Percentiles rank a stretch among this genome's conserved stretches.
phyloP scores from a whole-genome alignment of 2,329 filamentous ascomycete genomes.

The Claviceps cyperi region DNA sequence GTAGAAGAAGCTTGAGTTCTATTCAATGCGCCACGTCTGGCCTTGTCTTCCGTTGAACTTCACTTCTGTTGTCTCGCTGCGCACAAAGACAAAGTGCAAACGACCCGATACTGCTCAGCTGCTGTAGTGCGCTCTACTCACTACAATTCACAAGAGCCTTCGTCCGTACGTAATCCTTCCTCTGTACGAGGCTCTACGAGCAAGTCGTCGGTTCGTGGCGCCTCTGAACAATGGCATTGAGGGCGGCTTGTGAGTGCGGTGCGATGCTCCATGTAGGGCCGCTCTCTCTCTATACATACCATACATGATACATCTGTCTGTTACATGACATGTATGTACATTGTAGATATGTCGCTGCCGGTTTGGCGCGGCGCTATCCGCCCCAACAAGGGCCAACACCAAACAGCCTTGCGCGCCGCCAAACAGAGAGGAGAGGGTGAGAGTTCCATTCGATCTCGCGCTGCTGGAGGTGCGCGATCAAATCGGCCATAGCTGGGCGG shows the following conservation, averaged over 20 bases:
- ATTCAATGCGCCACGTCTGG: too few relatives aligned
- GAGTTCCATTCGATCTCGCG: constrained; percentile 38
- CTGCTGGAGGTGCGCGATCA: not conserved
- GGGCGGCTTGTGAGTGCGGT: constrained; percentile 52
- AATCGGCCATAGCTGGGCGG: not conserved
- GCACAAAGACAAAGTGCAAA: too few relatives aligned
- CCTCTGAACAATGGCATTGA: constrained; percentile 51
- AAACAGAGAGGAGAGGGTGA: constrained; percentile 49
- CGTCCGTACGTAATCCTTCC: constrained; percentile 40
- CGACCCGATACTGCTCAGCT: too few relatives aligned
- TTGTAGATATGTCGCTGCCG: constrained; percentile 74
- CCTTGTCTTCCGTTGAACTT: too few relatives aligned
- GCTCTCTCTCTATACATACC: too few relatives aligned
- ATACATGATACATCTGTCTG: too few relatives aligned
- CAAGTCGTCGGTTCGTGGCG: constrained; percentile 55
- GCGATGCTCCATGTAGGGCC: too few relatives aligned
- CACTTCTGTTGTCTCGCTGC: too few relatives aligned
- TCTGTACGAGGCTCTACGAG: constrained; percentile 40
- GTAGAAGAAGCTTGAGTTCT: too few relatives aligned
- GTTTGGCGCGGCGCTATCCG: constrained; percentile 74
- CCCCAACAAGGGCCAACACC: constrained; percentile 52
- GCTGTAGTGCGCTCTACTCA: too few relatives aligned
- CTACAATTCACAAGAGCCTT: constrained; percentile 52
- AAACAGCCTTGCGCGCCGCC: constrained; percentile 21
- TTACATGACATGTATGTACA: too few relatives aligned